Evolutionary conservation across 164 flowering plant genomes (phyloP), one percentile per base, ranked within the genome.

Genomic region (Buxus sempervirens): DNA sequence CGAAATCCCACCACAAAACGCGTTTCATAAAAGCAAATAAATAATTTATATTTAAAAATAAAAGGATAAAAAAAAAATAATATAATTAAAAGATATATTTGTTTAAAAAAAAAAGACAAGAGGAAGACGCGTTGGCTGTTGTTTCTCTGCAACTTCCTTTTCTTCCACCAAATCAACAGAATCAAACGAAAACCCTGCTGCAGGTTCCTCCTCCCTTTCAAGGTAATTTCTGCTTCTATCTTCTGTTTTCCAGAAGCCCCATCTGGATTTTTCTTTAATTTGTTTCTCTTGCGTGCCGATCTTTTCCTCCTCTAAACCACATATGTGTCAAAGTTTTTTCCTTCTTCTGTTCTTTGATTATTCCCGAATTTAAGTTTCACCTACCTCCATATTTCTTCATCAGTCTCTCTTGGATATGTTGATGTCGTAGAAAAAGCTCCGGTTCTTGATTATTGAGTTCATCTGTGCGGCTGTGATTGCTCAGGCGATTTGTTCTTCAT

Each of bases 71-170:
- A 8, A 20, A 63, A 49, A 13, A 23, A 4, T 9, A 15, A 23
- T 45, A 10, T 24, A 2, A 22, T 2, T 13, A 63, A 23, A 13
- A 51, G 4, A 19, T 27, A 13, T 27, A 1, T 59, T 15, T 59
- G 2, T 26, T 13, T 6, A 25, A 26, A 15, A 27, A 51, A 20
- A 70, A 48, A 49, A 32, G 73, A 71, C 58, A 36, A 1, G 58
- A 42, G 24, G 69, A 70, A 70, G 19, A 58, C 63, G 69, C 62
- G 74, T 62, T 53, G 69, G 62, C 57, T 56, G 61, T 55, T 7
- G 21, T 58, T 51, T 62, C 67, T 63, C 57, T 26, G 63, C 60
- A 45, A 21, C 24, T 27, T 58, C 54, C 15, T 9, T 58, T 70
- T 63, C 54, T 70, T 58, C 12, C 27, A 32, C 57, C 56, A 26